Evolutionary conservation across 345 rosid genomes (phyloP), one percentile per base, ranked within the genome.

Genomic region (Murraya paniculata): DNA sequence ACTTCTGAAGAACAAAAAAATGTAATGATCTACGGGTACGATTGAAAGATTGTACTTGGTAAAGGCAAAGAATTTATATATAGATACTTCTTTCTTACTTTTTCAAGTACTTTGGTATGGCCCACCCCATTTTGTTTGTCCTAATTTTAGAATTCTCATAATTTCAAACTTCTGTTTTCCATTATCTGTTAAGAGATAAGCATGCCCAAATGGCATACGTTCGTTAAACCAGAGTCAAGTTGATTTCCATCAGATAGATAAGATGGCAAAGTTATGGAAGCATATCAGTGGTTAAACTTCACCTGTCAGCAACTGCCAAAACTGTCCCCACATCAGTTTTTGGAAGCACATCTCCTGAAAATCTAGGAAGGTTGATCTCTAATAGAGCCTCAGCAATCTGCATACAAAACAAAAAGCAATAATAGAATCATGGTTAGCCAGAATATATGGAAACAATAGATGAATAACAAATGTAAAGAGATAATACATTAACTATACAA

Each of bases 251-350:
- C 45, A 48, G 41, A n/a, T 57, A 31, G 11, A 56, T 72, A 7
- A 10, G 21, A n/a, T 2, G 38, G 53, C 48, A 16, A n/a, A 16
- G 50, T 45, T 45, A 11, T 45, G 18, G 50, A 45, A 45, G 50
- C 50, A 45, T 18, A 13, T 45, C 5, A 45, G 50, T 45, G 50
- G 5, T 72, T 66, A 68, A 77, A 81, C 7, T 73, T 85, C 84
- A 95, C 99, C 98, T 92, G 86, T 95, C 98, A 76, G 90, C 94
- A 86, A 92, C 82, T 73, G 99, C 97, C 86, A 95, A 86, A 86
- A 92, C 90, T 79, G 84, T 91, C 74, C 99, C 99, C 61, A 85
- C 90, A 71, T 93, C 94, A 80, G 94, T 90, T 83, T 93, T 82
- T 31, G 99, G 99, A 85, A 93, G 88, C 33, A 75, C 45, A 82